phyloP scores from a whole-genome alignment of 2,329 filamentous ascomycete species.

The Cytospora mali region DNA sequence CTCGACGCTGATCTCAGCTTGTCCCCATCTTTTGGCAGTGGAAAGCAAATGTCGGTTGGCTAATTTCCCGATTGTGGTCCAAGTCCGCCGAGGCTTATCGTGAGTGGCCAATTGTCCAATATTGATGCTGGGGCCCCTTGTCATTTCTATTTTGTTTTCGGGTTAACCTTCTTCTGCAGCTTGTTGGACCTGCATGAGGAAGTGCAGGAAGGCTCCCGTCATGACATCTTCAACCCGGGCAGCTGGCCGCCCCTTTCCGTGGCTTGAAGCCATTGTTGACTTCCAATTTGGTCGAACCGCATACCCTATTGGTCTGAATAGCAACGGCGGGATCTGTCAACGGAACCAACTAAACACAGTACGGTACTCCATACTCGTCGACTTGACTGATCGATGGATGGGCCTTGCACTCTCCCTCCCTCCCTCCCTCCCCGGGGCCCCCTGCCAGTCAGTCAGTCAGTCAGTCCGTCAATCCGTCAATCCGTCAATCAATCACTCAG shows the following conservation, averaged over 20 bases:
- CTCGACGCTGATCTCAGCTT: constrained; percentile 7
- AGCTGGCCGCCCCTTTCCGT: constrained; percentile 12
- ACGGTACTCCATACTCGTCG: too few relatives aligned
- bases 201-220: not conserved
- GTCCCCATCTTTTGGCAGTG: constrained; percentile 28
- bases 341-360: too few relatives aligned
- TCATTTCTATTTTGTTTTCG: constrained; percentile 13
- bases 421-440: too few relatives aligned
- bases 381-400: too few relatives aligned
- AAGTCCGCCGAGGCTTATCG: not conserved
- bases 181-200: not conserved
- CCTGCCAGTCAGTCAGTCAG: too few relatives aligned
- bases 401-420: too few relatives aligned
- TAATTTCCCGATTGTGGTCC: constrained; percentile 37
- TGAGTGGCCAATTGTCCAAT: constrained; percentile 7
- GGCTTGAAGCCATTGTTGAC: too few relatives aligned
- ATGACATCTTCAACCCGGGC: constrained; percentile 18
- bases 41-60: constrained; percentile 37
- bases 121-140: constrained; percentile 1
- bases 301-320: too few relatives aligned
- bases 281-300: too few relatives aligned
- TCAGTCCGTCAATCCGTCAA: too few relatives aligned
- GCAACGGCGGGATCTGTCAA: too few relatives aligned
- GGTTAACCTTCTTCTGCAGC: constrained; percentile 7
- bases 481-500: too few relatives aligned